phyloP scores from a whole-genome alignment of 768 basidiomycete species.

The Phlebiopsis flavidoalba region DNA sequence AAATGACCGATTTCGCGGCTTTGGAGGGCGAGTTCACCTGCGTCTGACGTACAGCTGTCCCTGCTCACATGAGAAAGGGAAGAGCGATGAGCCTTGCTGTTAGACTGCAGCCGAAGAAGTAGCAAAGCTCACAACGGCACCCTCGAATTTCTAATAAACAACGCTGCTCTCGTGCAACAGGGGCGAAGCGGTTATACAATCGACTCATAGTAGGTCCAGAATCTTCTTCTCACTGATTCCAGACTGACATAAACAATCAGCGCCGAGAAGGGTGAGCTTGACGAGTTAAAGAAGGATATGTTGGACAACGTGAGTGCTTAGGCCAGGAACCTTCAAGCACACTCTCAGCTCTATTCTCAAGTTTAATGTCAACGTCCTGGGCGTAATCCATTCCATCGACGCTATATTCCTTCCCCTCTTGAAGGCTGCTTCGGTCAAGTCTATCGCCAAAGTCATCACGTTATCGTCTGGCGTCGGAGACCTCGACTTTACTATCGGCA shows the following conservation, averaged over 20 bases:
- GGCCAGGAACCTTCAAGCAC: neutral
- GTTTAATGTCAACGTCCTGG: constrained; percentile 32
- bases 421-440: constrained; percentile 23
- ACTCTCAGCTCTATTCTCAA: neutral
- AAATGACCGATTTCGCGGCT: constrained; percentile 24
- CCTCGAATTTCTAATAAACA: constrained; percentile 35
- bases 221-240: neutral
- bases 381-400: constrained; percentile 30
- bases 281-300: constrained; percentile 20
- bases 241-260: constrained; percentile 1
- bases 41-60: neutral
- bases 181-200: constrained; percentile 9
- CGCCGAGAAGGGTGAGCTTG: constrained; percentile 10
- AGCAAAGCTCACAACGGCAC: constrained; percentile 27
- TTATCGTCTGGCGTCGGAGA: constrained; percentile 28
- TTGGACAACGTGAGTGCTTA: constrained; percentile 12
- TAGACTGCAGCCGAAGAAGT: constrained; percentile 26
- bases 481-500: constrained; percentile 18
- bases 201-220: constrained; percentile 19
- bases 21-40: constrained; percentile 24
- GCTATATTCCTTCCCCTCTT: constrained; percentile 36
- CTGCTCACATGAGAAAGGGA: neutral
- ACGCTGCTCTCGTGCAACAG: constrained; percentile 23
- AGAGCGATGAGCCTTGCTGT: neutral
- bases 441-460: constrained; percentile 26